phyloP scores from a whole-genome alignment of 192 early-diverging fungal genomes.

The Coemansia sp. region DNA sequence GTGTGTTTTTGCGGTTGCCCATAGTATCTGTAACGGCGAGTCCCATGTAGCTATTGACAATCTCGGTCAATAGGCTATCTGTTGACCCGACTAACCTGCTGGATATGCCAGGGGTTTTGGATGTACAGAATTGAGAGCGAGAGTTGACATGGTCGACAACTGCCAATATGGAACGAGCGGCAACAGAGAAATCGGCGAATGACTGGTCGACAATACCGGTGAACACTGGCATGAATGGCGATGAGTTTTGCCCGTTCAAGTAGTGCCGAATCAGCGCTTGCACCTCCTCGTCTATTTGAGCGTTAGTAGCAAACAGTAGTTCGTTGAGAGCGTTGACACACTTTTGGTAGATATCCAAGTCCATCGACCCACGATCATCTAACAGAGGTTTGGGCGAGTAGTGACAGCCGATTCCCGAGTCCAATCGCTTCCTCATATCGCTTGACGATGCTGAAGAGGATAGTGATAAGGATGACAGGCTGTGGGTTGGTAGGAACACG shows the following conservation, averaged over 20 bases:
- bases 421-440: background rate
- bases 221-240: slow-evolving; percentile 26
- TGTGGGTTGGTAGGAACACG: background rate
- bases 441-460: slow-evolving; percentile 1
- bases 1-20: slow-evolving; percentile 3
- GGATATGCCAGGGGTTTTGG: background rate
- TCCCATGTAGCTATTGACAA: slow-evolving; percentile 31
- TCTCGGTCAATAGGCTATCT: slow-evolving; percentile 31
- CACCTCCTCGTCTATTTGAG: slow-evolving; percentile 29
- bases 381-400: background rate
- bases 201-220: slow-evolving; percentile 28
- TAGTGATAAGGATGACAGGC: background rate
- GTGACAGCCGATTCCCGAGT: background rate
- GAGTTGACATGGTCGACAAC: slow-evolving; percentile 11
- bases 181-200: slow-evolving; percentile 30
- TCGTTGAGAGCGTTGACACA: slow-evolving; percentile 43
- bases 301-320: slow-evolving; percentile 48
- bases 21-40: slow-evolving; percentile 2
- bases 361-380: background rate
- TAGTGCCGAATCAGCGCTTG: slow-evolving; percentile 30
- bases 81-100: slow-evolving; percentile 15
- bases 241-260: slow-evolving; percentile 18
- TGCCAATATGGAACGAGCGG: slow-evolving; percentile 28
- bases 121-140: background rate
- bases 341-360: slow-evolving; percentile 3